Base-by-base conservation (phyloP, 2,329 filamentous ascomycete genomes). In the Diplocarpon rosae region DNA sequence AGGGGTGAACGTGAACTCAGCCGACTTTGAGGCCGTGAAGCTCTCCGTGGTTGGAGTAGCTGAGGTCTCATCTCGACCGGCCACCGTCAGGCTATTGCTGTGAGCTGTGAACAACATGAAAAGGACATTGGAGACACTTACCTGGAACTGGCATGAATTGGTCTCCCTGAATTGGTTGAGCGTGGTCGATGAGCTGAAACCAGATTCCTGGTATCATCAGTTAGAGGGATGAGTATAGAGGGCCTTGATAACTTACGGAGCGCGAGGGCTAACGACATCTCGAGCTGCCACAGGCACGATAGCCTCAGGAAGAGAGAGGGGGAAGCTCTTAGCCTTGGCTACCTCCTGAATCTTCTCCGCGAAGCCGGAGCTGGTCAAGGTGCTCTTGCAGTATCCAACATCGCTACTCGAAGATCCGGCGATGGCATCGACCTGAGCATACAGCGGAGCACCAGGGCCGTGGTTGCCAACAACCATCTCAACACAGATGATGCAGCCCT, bases 221-320 rank as follows among this genome's bases (percentile, higher is more conserved):
- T 27, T 5, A 42, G 7, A 20, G 12, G 16, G 5, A 17, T 13
- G 11, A 34, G 13, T 8, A 20, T 24, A 12, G 12, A 16, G n/a
- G 29, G 20, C 30, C 10, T 32, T 12, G 11, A 2, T 11, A 17
- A 10, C 40, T 43, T 37, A 43, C 41, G 20, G 7, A 24, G 17
- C 34, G 5, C 16, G 7, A 43, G 41, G 31, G 20, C 20, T 24
- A 7, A 3, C 20, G 13, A 20, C 33, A 43, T 15, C 28, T 5
- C 41, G 41, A 20, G 13, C 28, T 7, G 10, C 8, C 2, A n/a
- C 11, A 12, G 6, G 27, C 27, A 43, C 24, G 9, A 43, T 15
- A 32, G 34, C 33, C 28, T 43, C 41, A 9, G 34, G 41, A 8
- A 43, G 41, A 7, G 5, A n/a, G 37, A 43, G 34, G 1, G 41